Percentiles rank a stretch among this genome's conserved stretches.
These are phyloP conservation scores for Epichloe sp. DNA, from an alignment of 2,329 filamentous ascomycete genomes.

Conservation along the genomic window DNA sequence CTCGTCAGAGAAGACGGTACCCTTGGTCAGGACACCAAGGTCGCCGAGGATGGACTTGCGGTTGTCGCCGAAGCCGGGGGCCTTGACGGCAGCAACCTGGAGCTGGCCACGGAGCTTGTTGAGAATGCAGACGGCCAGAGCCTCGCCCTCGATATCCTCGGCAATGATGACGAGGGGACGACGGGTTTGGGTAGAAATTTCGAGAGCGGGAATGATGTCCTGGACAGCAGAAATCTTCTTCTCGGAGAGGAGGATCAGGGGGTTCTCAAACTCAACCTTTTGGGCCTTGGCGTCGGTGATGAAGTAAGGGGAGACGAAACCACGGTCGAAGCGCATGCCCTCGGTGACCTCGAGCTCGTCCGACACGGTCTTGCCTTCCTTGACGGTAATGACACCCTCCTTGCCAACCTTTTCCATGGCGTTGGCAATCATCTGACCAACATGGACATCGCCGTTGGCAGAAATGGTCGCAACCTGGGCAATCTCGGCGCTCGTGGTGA, in stretches of 20 bases:
- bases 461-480: slow-evolving; percentile 97
- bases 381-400: slow-evolving; percentile 99
- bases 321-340: slow-evolving; percentile 99
- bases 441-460: slow-evolving; percentile 91
- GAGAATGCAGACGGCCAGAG: slow-evolving; percentile 94
- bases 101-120: slow-evolving; percentile 99
- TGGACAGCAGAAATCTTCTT: slow-evolving; percentile 99
- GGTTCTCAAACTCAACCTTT: slow-evolving; percentile 99
- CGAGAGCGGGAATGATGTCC: slow-evolving; percentile 95
- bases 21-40: slow-evolving; percentile 89
- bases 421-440: slow-evolving; percentile 89
- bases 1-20: slow-evolving; percentile 95
- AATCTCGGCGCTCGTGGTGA: slow-evolving; percentile 94
- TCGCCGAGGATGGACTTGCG: slow-evolving; percentile 99
- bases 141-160: slow-evolving; percentile 98
- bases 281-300: slow-evolving; percentile 98
- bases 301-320: slow-evolving; percentile 98
- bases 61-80: slow-evolving; percentile 96
- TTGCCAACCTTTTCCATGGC: slow-evolving; percentile 99
- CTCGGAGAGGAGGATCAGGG: slow-evolving; percentile 96
- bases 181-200: slow-evolving; percentile 90
- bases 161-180: slow-evolving; percentile 96
- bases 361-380: slow-evolving; percentile 97
- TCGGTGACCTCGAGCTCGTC: slow-evolving; percentile 98
- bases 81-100: slow-evolving; percentile 97